Conservation (phyloP, 2,329 filamentous ascomycete genomes). For the Didymella lethalis region DNA sequence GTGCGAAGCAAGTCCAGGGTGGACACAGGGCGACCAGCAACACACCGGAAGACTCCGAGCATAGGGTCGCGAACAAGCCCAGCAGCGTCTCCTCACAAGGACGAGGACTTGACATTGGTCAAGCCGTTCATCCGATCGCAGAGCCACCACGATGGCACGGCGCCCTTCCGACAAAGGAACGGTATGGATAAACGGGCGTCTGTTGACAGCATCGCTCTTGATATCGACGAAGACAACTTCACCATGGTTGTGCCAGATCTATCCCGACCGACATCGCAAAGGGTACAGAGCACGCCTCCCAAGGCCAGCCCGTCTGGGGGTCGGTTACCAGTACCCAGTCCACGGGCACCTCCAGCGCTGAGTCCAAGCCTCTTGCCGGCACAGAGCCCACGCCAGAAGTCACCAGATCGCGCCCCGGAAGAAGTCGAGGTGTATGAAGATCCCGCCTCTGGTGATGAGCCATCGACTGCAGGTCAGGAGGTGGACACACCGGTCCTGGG, state of each 20-base stretch:
- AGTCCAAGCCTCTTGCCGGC: slow-evolving; percentile 37
- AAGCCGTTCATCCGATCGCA: slow-evolving; percentile 53
- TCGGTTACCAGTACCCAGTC: slow-evolving; percentile 40
- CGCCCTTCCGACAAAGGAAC: slow-evolving; percentile 49
- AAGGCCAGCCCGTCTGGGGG: slow-evolving; percentile 37
- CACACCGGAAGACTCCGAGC: slow-evolving; percentile 43
- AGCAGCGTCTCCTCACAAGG: slow-evolving; percentile 47
- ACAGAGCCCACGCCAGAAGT: slow-evolving; percentile 43
- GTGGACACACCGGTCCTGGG: slow-evolving; percentile 57
- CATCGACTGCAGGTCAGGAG: slow-evolving; percentile 36
- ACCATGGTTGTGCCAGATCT: slow-evolving; percentile 60
- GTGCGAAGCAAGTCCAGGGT: slow-evolving; percentile 49
- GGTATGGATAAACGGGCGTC: slow-evolving; percentile 50
- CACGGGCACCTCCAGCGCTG: slow-evolving; percentile 35
- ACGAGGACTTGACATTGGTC: slow-evolving; percentile 59
- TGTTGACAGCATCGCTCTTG: slow-evolving; percentile 50
- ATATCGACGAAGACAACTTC: slow-evolving; percentile 57
- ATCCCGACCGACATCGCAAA: slow-evolving; percentile 39
- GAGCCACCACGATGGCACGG: slow-evolving; percentile 41
- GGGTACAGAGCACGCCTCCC: slow-evolving; percentile 43
- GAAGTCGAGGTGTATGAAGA: slow-evolving; percentile 64
- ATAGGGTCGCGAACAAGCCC: slow-evolving; percentile 44
- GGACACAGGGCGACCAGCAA: slow-evolving; percentile 31
- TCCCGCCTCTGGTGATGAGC: slow-evolving; percentile 55
- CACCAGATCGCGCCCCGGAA: slow-evolving; percentile 48